Evolutionary conservation across 495 filamentous ascomycete species (phyloP).

Genomic region (Terfezia boudieri): DNA sequence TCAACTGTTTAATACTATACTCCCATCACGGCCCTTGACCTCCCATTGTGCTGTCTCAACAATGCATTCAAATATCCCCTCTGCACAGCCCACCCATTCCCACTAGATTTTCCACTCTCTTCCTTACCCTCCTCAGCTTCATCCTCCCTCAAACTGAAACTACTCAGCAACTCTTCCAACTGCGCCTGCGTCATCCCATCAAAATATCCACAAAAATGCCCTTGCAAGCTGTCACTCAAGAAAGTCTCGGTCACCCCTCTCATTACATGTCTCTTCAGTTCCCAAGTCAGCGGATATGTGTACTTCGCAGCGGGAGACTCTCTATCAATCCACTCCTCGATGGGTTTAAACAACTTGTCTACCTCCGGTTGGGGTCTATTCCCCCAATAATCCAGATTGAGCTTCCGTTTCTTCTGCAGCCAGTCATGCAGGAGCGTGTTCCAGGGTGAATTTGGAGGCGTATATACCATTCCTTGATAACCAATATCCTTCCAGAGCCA

Average conservation of each 20-base stretch:
- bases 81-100: slow-evolving; percentile 22
- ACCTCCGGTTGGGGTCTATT: slow-evolving; percentile 19
- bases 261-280: slow-evolving; percentile 30
- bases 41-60: slow-evolving; percentile 21
- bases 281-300: slow-evolving; percentile 26
- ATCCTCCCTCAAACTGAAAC: neutral
- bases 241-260: slow-evolving; percentile 31
- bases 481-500: slow-evolving; percentile 48
- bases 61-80: slow-evolving; percentile 25
- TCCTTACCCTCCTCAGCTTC: neutral
- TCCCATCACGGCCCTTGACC: too few species aligned
- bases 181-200: slow-evolving; percentile 30
- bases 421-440: slow-evolving; percentile 29
- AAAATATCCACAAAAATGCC: slow-evolving; percentile 37
- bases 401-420: slow-evolving; percentile 30
- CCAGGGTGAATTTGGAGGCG: slow-evolving; percentile 26
- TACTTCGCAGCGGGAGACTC: slow-evolving; percentile 3
- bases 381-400: slow-evolving; percentile 37
- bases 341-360: slow-evolving; percentile 14
- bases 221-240: slow-evolving; percentile 28
- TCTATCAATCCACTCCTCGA: slow-evolving; percentile 10
- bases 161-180: slow-evolving; percentile 28
- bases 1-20: too few species aligned
- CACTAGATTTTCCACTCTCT: neutral
- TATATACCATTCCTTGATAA: slow-evolving; percentile 37